Base-by-base conservation (phyloP, 169 alveolate genomes). In the Fabrea salina region DNA sequence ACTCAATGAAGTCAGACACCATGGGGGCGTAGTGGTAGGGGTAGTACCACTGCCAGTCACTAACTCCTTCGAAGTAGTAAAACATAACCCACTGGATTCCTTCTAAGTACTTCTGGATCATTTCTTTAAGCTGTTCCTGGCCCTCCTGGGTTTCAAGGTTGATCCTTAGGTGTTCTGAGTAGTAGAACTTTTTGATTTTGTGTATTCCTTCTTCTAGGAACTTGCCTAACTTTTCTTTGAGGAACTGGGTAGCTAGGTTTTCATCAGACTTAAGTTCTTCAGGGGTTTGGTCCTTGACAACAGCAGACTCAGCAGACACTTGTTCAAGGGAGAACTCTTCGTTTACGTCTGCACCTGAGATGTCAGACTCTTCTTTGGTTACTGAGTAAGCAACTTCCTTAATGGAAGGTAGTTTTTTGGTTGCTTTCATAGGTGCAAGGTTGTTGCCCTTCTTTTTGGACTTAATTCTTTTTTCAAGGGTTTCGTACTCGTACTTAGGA, bases 1-100 rank as follows among this genome's bases (percentile, higher is more conserved):
- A 11, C 8, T 49, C 50, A 8, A 30, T 27, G 83, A 94, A 90
- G 76, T 95, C 98, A 25, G 92, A 90, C 25, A 96, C 93, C 82
- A 95, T 90, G 13, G 99, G 98, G n/a, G 98, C 97, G 86, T 95
- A 96, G 79, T 93, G 95, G 86, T 87, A 94, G 16, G 98, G 98
- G 77, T 95, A 94, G 89, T 84, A 96, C 99, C 99, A 98, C 57
- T 88, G 86, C 99, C 99, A 98, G 54, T 97, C 89, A 40, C 94
- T 95, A 25, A 96, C 96, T 13, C 99, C 99, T 81, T 72, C 67
- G 76, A 86, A 91, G 71, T 81, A 72, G 37, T 50, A 72, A 27
- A 50, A 13, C 66, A 94, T 89, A 8, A 95, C 97, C 99, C 99
- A 98, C 82, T 95, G 96, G n/a, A 98, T 82, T 30, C 99, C 99